phyloP scores from a whole-genome alignment of 805 yeast genomes.

The Kurtzmaniella cleridarum region DNA sequence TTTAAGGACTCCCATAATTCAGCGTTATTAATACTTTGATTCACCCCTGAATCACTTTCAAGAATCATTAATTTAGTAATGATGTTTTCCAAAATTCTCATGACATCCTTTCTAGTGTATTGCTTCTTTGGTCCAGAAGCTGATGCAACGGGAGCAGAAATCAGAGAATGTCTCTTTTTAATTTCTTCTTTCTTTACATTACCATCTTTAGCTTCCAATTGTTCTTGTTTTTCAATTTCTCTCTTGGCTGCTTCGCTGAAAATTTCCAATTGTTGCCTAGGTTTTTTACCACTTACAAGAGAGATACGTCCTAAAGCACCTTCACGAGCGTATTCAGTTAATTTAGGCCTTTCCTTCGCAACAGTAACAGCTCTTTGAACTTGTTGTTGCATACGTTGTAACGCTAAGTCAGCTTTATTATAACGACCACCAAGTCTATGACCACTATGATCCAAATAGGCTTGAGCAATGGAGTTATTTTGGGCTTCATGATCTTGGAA shows the following conservation, averaged over 20 bases:
- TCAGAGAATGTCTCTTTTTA: conserved; percentile 19
- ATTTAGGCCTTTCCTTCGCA: conserved; percentile 81
- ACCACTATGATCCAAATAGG: conserved; percentile 86
- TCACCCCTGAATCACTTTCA: conserved; percentile 54
- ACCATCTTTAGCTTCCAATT: conserved; percentile 19
- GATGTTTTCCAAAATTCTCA: conserved; percentile 71
- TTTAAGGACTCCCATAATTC: conserved; percentile 74
- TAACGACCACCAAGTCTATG: conserved; percentile 83
- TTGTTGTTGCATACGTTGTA: conserved; percentile 97
- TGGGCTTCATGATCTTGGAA: conserved; percentile 45
- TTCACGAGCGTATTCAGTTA: conserved; percentile 59
- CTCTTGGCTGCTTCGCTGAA: conserved; percentile 48
- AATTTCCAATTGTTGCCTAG: conserved; percentile 77
- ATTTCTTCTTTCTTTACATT: conserved; percentile 12
- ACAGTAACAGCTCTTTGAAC: conserved; percentile 94
- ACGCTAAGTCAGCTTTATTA: conserved; percentile 81
- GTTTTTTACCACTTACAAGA: conserved; percentile 73
- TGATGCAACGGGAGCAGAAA: conserved; percentile 27
- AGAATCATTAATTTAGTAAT: conserved; percentile 71
- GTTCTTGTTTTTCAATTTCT: conserved; percentile 31
- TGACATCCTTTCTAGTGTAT: conserved; percentile 38
- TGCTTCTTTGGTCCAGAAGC: conserved; percentile 13
- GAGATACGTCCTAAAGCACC: conserved; percentile 90
- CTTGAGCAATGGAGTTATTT: conserved; percentile 82
- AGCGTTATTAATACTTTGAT: conserved; percentile 29